Base-by-base conservation (phyloP, 768 basidiomycete species). In the Leccinum rimulosum region DNA sequence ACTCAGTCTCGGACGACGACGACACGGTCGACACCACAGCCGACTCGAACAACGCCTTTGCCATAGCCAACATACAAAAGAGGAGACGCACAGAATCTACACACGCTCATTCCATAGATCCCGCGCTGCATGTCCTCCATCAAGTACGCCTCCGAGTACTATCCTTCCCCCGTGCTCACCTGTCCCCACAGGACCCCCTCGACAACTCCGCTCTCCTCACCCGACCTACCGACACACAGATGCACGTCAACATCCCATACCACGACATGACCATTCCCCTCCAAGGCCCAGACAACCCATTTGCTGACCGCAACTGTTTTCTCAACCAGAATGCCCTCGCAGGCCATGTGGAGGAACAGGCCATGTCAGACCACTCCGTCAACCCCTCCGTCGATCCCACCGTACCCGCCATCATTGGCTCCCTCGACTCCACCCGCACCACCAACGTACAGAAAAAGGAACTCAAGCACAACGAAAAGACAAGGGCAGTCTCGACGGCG, bases 301-400 rank as follows among this genome's bases (percentile, higher is more conserved):
- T 94, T 67, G 86, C 87, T 45, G 87, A 92, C 75, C 81, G 83
- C 64, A 89, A 88, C 69, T 84, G 89, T 50, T 87, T 95, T 69
- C 75, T 84, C 66, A 96, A 94, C 72, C 93, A 95, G 78, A 99
- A 99, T 77, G 93, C 94, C 9, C 81, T 98, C 36, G 93, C 97
- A 55, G 96, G 97, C 43, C 95, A 98, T 75, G 95, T 98, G 50
- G 97, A 99, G 72, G 93, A 97, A 73, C 95, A 98, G 73, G 84
- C 93, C 45, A 98, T 98, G 91, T 85, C 93, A 10, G 91, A 95
- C 61, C 89, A 97, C 76, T 93, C 97, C 50, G 84, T 86, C 52
- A 97, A 99, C 76, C 96, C 97, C 11, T 97, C 95, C n/a, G 74
- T 88, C 49, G 89, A 89, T 69, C 87, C 87, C 22, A 85, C 81